phyloP scores from a whole-genome alignment of 2,329 filamentous ascomycete genomes.

The Pyricularia sp. region DNA sequence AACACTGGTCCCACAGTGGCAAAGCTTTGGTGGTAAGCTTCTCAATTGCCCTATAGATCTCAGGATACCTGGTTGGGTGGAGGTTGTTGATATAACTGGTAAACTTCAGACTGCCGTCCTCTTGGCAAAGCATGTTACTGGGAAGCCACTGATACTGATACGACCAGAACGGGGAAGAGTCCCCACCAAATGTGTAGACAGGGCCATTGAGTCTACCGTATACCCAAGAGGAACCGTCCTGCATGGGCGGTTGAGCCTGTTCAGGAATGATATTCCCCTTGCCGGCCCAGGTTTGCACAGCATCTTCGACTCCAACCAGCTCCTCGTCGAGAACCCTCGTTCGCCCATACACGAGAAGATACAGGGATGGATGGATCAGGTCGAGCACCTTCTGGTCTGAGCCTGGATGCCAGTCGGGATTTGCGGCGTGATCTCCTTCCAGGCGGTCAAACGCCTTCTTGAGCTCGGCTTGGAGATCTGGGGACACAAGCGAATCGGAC shows the following conservation, averaged over 20 bases:
- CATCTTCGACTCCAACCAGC: constrained; percentile 15
- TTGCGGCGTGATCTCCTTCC: constrained; percentile 23
- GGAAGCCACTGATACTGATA: constrained; percentile 21
- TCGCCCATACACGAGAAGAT: constrained; percentile 34
- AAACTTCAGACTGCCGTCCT: constrained; percentile 18
- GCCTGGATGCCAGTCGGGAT: constrained; percentile 40
- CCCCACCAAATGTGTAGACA: not conserved
- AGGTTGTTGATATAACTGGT: constrained; percentile 33
- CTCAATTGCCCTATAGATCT: too few relatives aligned
- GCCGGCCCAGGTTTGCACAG: constrained; percentile 12
- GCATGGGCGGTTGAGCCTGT: not conserved
- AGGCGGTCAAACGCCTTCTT: constrained; percentile 26
- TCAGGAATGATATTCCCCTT: constrained; percentile 10
- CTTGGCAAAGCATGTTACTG: constrained; percentile 19
- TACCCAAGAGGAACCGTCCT: not conserved
- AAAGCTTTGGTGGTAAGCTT: too few relatives aligned
- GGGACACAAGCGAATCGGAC: constrained; percentile 32
- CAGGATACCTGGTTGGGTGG: constrained; percentile 20
- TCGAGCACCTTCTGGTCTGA: constrained; percentile 40
- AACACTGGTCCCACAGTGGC: too few relatives aligned
- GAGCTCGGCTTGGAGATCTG: constrained; percentile 18
- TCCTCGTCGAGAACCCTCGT: constrained; percentile 18
- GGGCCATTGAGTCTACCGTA: not conserved
- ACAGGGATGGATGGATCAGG: constrained; percentile 48
- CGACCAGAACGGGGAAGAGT: constrained; percentile 10